Conservation (phyloP, 2,329 filamentous ascomycete genomes). For the Cercospora sp. region DNA sequence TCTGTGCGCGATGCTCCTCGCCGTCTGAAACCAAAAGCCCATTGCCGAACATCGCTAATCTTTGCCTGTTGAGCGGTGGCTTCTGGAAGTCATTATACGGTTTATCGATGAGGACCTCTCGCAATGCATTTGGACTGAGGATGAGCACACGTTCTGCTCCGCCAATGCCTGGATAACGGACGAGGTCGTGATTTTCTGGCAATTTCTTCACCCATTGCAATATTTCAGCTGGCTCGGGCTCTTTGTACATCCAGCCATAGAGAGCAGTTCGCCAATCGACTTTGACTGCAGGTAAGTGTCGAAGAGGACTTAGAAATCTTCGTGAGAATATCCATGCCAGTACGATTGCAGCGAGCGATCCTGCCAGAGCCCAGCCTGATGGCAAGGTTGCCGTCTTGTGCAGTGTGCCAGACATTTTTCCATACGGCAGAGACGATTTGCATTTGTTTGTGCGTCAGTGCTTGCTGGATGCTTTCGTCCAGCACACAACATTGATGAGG, state of each 20-base stretch:
- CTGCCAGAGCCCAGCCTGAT: not conserved
- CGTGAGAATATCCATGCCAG: not conserved
- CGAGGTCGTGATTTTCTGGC: not conserved
- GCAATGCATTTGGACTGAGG: not conserved
- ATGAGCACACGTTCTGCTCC: slow-evolving; percentile 1
- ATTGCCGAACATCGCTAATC: slow-evolving; percentile 1
- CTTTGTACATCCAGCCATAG: not conserved
- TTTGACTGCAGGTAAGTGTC: not conserved
- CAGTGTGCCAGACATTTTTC: not conserved
- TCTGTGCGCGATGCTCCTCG: slow-evolving; percentile 2
- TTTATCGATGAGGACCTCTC: slow-evolving; percentile 2
- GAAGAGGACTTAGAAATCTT: not conserved
- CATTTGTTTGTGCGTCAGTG: not conserved
- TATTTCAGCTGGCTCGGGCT: not conserved
- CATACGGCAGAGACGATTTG: not conserved
- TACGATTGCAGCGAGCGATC: not conserved
- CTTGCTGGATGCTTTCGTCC: too few relatives aligned
- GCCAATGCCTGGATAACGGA: slow-evolving; percentile 1
- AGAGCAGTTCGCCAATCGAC: not conserved
- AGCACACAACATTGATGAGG: too few relatives aligned
- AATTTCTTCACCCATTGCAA: not conserved
- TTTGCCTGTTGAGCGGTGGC: not conserved
- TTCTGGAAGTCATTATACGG: slow-evolving; percentile 8
- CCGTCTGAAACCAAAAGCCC: slow-evolving; percentile 5
- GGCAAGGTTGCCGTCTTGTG: not conserved